phyloP scores from a whole-genome alignment of 768 basidiomycete species.

The Podaxis sp. region DNA sequence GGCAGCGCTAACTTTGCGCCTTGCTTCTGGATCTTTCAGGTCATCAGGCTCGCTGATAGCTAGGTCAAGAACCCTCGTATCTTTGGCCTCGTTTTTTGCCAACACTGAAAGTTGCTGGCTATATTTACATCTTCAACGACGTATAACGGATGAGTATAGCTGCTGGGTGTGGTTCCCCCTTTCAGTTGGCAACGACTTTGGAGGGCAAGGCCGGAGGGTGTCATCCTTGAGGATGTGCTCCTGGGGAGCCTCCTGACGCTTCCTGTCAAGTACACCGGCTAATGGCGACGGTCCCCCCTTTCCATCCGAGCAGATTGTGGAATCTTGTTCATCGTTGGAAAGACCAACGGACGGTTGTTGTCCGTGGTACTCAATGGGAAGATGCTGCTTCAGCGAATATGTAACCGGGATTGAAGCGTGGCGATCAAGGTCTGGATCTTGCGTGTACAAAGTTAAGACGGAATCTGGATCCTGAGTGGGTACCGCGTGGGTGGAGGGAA shows the following conservation, averaged over 20 bases:
- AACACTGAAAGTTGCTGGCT: constrained; percentile 62
- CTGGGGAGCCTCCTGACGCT: no score
- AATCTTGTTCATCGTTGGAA: neutral
- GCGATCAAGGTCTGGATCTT: neutral
- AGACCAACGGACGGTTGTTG: neutral
- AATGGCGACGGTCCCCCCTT: neutral
- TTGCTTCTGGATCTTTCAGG: constrained; percentile 63
- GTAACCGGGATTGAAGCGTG: neutral
- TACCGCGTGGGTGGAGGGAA: neutral
- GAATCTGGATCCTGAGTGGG: constrained; percentile 19
- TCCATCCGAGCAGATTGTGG: neutral
- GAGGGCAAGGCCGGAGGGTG: neutral
- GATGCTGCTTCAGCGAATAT: neutral
- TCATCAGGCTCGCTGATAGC: constrained; percentile 65
- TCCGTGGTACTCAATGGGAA: neutral
- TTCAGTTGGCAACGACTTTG: neutral
- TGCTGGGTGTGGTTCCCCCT: neutral
- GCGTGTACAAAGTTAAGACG: neutral
- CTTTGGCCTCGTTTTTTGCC: constrained; percentile 69
- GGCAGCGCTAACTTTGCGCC: constrained; percentile 53
- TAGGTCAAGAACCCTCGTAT: constrained; percentile 58
- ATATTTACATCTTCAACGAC: constrained; percentile 34
- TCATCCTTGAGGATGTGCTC: no score
- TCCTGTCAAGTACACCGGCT: neutral
- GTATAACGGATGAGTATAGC: neutral